Percentiles rank a stretch among this genome's conserved stretches.
Conservation (phyloP, 345 rosid species). For the Eucalyptus pumila region DNA sequence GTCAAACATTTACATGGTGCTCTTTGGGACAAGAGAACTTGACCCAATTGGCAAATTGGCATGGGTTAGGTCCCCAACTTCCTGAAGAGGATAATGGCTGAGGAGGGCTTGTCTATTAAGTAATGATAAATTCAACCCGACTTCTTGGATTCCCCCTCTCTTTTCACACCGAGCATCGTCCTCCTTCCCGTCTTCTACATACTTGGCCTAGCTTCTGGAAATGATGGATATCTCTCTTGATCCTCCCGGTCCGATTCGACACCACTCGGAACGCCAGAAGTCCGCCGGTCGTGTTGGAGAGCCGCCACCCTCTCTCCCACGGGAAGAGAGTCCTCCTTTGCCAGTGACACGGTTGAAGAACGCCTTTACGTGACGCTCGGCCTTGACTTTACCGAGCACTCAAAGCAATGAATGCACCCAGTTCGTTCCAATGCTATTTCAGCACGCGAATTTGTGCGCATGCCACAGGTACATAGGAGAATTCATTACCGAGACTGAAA, state of each 20-base stretch:
- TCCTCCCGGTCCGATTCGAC: conserved; percentile 72
- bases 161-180: conserved; percentile 11
- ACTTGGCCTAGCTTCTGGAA: conserved; percentile 42
- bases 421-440: neutral
- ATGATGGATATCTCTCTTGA: conserved; percentile 69
- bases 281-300: conserved; percentile 19
- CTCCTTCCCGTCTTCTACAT: conserved; percentile 46
- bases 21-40: neutral
- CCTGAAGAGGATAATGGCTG: neutral
- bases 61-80: neutral
- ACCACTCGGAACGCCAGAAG: conserved; percentile 18
- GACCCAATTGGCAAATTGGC: neutral
- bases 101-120: neutral
- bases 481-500: neutral
- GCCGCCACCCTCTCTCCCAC: conserved; percentile 74
- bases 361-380: conserved; percentile 72
- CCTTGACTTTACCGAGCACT: conserved; percentile 74
- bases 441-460: neutral
- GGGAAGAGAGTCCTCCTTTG: conserved; percentile 61
- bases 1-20: neutral
- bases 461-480: neutral
- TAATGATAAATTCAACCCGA: neutral
- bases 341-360: conserved; percentile 46
- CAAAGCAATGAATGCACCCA: neutral
- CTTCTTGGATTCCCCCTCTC: conserved; percentile 68